Percentiles rank a stretch among this genome's conserved stretches.
Evolutionary conservation across 1,284 basidiomycete species (phyloP).

Genomic region (Marasmius tenuissimus): DNA sequence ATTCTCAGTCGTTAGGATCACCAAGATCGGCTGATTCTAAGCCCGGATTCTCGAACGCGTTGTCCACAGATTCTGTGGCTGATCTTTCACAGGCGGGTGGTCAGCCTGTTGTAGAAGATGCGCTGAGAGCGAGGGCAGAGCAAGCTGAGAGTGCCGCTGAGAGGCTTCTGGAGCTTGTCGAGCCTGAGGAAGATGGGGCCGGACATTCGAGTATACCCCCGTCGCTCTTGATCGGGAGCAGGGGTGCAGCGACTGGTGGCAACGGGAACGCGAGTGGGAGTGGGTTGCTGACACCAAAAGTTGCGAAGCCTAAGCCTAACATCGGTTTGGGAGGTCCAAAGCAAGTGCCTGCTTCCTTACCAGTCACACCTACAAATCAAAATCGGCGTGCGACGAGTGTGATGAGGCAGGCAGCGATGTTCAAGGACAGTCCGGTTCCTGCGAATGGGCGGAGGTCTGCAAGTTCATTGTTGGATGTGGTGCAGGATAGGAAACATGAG

Average conservation of each 20-base stretch:
- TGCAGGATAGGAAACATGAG: slow-evolving; percentile 60
- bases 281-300: slow-evolving; percentile 37
- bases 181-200: slow-evolving; percentile 63
- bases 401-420: slow-evolving; percentile 73
- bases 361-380: slow-evolving; percentile 62
- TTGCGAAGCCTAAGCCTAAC: slow-evolving; percentile 34
- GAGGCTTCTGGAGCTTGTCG: slow-evolving; percentile 75
- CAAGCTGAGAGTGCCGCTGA: slow-evolving; percentile 89
- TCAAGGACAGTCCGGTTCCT: slow-evolving; percentile 70
- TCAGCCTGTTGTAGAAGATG: slow-evolving; percentile 75
- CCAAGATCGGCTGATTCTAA: slow-evolving; percentile 54
- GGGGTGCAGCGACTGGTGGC: slow-evolving; percentile 4
- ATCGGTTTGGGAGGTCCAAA: not conserved
- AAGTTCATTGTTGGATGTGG: slow-evolving; percentile 61
- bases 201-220: slow-evolving; percentile 54
- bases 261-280: slow-evolving; percentile 14
- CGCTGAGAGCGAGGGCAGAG: slow-evolving; percentile 78
- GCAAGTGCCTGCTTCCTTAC: slow-evolving; percentile 23
- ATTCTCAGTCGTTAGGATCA: slow-evolving; percentile 44
- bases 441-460: slow-evolving; percentile 41
- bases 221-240: slow-evolving; percentile 50
- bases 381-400: slow-evolving; percentile 49
- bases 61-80: slow-evolving; percentile 53
- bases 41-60: slow-evolving; percentile 50
- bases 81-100: slow-evolving; percentile 32